phyloP scores from a whole-genome alignment of 441 rosid genomes.

The Jatropha podagrica region DNA sequence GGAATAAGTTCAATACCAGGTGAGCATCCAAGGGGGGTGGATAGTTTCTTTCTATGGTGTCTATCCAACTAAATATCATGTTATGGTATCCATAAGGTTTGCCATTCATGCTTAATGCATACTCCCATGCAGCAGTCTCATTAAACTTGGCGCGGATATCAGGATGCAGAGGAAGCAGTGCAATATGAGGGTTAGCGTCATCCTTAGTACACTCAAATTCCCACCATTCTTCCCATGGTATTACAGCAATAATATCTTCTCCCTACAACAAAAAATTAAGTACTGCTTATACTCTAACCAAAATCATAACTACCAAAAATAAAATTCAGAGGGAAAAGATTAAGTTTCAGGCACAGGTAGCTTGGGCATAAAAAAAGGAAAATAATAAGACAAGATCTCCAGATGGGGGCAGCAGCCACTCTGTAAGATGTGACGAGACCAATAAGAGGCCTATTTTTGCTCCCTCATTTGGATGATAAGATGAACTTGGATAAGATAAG shows the following conservation, averaged over 20 bases:
- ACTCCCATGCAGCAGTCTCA: constrained; percentile 96
- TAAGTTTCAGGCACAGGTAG: background rate
- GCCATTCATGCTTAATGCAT: constrained; percentile 85
- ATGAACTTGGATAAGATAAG: background rate
- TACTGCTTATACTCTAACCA: background rate
- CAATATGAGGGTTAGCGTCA: constrained; percentile 86
- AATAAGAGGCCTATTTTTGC: constrained; percentile 1
- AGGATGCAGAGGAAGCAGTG: constrained; percentile 90
- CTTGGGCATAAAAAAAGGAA: background rate
- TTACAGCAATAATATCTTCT: constrained; percentile 70
- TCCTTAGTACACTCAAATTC: constrained; percentile 86
- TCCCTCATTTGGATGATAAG: background rate
- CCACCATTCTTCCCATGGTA: constrained; percentile 99
- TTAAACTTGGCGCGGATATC: constrained; percentile 81
- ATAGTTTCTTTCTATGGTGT: constrained; percentile 76
- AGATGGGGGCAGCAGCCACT: background rate
- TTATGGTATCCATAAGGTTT: constrained; percentile 95
- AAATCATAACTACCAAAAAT: background rate
- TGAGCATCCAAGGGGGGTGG: constrained; percentile 97
- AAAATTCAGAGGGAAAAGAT: background rate
- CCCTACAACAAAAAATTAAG: constrained; percentile 49
- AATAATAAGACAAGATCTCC: background rate
- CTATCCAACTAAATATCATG: constrained; percentile 99
- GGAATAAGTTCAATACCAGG: constrained; percentile 50
- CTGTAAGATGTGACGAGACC: background rate